Evolutionary conservation across 2,329 filamentous ascomycete species (phyloP).

Genomic region (Fusarium nematophilum): DNA sequence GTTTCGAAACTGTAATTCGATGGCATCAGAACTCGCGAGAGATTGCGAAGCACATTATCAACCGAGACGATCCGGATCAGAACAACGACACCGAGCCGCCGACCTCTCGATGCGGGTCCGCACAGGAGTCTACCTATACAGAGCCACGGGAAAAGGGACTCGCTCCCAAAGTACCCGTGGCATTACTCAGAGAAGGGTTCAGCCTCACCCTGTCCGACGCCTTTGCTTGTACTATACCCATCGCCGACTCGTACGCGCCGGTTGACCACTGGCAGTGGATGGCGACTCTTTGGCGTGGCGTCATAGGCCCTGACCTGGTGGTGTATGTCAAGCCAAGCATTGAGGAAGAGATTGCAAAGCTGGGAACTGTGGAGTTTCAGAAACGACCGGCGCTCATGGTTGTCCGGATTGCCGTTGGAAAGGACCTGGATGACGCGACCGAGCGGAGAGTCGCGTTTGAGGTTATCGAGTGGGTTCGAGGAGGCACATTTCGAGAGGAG

Average conservation of each 20-base stretch:
- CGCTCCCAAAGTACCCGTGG: slow-evolving; percentile 67
- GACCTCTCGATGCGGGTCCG: slow-evolving; percentile 22
- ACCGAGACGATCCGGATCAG: slow-evolving; percentile 16
- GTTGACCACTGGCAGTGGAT: slow-evolving; percentile 99
- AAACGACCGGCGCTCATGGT: slow-evolving; percentile 65
- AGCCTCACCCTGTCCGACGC: slow-evolving; percentile 82
- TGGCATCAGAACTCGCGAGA: slow-evolving; percentile 83
- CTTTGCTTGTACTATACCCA: slow-evolving; percentile 79
- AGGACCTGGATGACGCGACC: slow-evolving; percentile 72
- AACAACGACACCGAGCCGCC: slow-evolving; percentile 12
- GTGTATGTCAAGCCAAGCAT: slow-evolving; percentile 68
- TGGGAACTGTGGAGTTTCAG: slow-evolving; percentile 66
- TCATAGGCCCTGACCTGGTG: slow-evolving; percentile 83
- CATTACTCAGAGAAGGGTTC: slow-evolving; percentile 81
- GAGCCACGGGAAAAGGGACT: slow-evolving; percentile 17
- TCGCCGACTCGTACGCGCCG: slow-evolving; percentile 80
- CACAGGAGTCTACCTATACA: slow-evolving; percentile 6
- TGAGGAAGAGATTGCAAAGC: slow-evolving; percentile 50
- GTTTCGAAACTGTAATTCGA: slow-evolving; percentile 73
- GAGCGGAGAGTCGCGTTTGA: slow-evolving; percentile 86
- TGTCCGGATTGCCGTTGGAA: slow-evolving; percentile 58
- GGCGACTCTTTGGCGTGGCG: slow-evolving; percentile 91
- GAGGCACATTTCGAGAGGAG: slow-evolving; percentile 54
- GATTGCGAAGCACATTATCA: slow-evolving; percentile 67
- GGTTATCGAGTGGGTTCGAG: slow-evolving; percentile 81